Percentiles rank a stretch among this genome's conserved stretches.
Conservation (phyloP, 345 rosid genomes). For the Sonneratia caseolaris region DNA sequence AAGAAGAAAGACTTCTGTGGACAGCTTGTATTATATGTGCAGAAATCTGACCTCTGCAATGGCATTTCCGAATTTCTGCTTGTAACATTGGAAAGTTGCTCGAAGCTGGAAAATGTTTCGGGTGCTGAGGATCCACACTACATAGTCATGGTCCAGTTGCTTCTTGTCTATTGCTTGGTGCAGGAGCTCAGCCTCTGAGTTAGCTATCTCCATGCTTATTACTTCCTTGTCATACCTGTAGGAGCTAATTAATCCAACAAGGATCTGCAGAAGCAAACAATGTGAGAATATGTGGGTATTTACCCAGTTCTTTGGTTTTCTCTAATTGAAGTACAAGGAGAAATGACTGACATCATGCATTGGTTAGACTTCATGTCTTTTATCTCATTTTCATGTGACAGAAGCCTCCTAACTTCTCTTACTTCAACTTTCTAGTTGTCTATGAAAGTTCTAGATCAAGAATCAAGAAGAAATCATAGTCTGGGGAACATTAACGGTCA, state of each 20-base stretch:
- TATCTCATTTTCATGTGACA: too few relatives aligned
- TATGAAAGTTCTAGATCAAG: too few relatives aligned
- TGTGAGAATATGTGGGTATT: too few relatives aligned
- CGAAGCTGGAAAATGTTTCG: constrained; percentile 70
- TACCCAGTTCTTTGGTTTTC: too few relatives aligned
- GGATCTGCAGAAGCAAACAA: constrained; percentile 31
- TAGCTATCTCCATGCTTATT: constrained; percentile 45
- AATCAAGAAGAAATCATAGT: too few relatives aligned
- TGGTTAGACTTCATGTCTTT: too few relatives aligned
- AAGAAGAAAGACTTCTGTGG: not conserved
- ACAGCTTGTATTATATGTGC: not conserved
- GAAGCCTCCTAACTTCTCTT: too few relatives aligned
- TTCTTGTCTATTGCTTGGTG: constrained; percentile 47
- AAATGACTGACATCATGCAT: too few relatives aligned
- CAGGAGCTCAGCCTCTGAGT: constrained; percentile 49
- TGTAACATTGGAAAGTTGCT: constrained; percentile 53
- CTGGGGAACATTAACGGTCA: too few relatives aligned
- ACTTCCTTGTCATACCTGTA: constrained; percentile 65
- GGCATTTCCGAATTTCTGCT: constrained; percentile 38
- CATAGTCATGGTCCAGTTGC: constrained; percentile 52
- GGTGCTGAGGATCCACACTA: constrained; percentile 48
- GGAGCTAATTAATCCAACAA: constrained; percentile 58
- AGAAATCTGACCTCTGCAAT: constrained; percentile 45
- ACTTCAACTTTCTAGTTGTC: too few relatives aligned
- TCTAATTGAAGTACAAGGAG: too few relatives aligned